Evolutionary conservation across 768 basidiomycete genomes (phyloP).

Genomic region (Psilocybe cyanescens): DNA sequence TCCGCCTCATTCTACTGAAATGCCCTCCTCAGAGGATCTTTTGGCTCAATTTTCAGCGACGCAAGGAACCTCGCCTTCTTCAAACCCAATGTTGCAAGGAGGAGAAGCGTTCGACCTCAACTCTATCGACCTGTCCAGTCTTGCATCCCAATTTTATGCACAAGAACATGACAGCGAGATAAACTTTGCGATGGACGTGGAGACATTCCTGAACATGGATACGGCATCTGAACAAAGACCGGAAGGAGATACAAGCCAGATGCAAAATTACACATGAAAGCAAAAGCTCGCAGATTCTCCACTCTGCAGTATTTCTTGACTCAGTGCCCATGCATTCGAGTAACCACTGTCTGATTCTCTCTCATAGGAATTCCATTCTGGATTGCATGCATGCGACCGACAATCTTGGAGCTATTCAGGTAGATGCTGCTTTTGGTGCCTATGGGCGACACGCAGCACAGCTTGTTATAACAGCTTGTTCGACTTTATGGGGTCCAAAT

Average conservation of each 20-base stretch:
- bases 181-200: conserved; percentile 55
- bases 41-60: conserved; percentile 47
- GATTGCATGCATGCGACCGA: no score
- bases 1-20: conserved; percentile 22
- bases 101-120: conserved; percentile 51
- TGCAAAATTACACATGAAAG: background rate
- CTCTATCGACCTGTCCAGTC: conserved; percentile 47
- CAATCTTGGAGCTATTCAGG: no score
- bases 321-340: no score
- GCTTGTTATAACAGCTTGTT: no score
- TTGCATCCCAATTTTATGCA: conserved; percentile 47
- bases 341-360: no score
- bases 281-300: no score
- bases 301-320: background rate
- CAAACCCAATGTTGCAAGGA: conserved; percentile 23
- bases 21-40: conserved; percentile 43
- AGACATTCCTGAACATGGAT: conserved; percentile 53
- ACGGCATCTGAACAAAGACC: conserved; percentile 5
- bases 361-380: no score
- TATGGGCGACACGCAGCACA: no score
- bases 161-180: conserved; percentile 41
- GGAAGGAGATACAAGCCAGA: conserved; percentile 4
- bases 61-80: conserved; percentile 30
- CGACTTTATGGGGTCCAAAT: no score
- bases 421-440: no score